Base-by-base conservation (phyloP, 495 filamentous ascomycete genomes). In the Daldinia concentrica region DNA sequence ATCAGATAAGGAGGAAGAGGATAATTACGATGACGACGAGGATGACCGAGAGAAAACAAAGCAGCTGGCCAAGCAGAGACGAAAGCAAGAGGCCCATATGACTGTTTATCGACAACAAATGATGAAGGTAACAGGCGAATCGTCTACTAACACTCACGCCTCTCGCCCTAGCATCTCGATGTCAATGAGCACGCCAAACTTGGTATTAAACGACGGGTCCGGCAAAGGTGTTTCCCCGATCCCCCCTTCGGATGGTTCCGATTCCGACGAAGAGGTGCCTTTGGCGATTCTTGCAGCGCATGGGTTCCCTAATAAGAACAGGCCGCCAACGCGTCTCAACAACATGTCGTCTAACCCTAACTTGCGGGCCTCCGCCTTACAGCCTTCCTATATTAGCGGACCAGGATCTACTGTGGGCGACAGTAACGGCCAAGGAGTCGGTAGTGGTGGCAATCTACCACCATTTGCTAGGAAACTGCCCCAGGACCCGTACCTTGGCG, bases 51-150 rank as follows among this genome's bases (percentile, higher is more conserved):
- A 97, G 76, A 91, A 90, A 70, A 86, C 89, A 30, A 90, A 86
- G 67, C 85, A 91, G 75, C 82, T 90, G 34, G 88, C 90, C 48
- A 90, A 90, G 74, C 92, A 94, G 69, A 87, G 95, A 65, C 86
- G 89, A 64, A 96, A 95, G 81, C 94, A 97, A 73, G 93, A 97
- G 76, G 95, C 94, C 9, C 93, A 96, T 77, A 86, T 97, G 78
- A 84, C 93, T 12, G 90, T 98, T 7, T 97, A 97, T 76, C 88
- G 95, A 52, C 95, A 98, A 76, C 91, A 95, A 77, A 97, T 98
- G 93, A 96, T 93, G 92, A 97, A 97, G 76, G 90, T 96, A 19
- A 97, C 93, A 7, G 94, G 94, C 55, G 92, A 93, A 72, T 80
- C 85, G 6, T 78, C 83, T 59, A 9, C 67, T 11, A 86, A 84